Evolutionary conservation across 2,329 filamentous ascomycete species (phyloP), one percentile per base, ranked within the genome.

Genomic region (Penicillium sp.): DNA sequence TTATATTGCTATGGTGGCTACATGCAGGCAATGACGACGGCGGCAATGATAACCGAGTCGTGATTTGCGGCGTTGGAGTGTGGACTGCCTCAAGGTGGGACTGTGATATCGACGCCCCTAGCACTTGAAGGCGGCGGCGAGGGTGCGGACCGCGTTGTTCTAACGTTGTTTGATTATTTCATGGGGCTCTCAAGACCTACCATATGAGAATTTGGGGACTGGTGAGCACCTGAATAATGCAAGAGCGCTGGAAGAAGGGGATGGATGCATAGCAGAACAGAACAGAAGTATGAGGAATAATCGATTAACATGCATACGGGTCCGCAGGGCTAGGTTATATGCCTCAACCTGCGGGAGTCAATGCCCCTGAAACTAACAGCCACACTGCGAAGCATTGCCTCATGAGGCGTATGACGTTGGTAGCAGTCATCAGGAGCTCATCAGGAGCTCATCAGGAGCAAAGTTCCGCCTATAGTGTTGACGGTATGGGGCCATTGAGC

Each of bases 361-460:
- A 16, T 21, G 16, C 18, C 5, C 36, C 6, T 21, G 15, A 5
- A 3, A 36, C 33, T 13, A 39, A 21, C 36, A n/a, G 24, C 24
- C 23, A 47, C 15, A 13, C 24, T 26, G 21, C 38, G 3, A 15
- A n/a, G 6, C 23, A 42, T 42, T 42, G 23, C 39, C 39, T 12
- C 15, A 15, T 6, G 24, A 26, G 41, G 41, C 29, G 24, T 26
- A 56, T 63, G 63, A 65, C 62, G 63, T 63, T 36, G 24, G 3
- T 34, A 48, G 42, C 52, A 50, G 55, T 62, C 60, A 62, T 55
- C 43, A 41, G 60, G 63, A 61, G 18, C 18, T 62, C 60, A 62
- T 55, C 43, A 41, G 60, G 63, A 61, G 18, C 18, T 62, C 60
- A 62, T 55, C 43, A 41, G 60, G 63, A 61, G 61, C 39, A 42